Conservation (phyloP, 805 yeast species). For the Alloascoidea africana region DNA sequence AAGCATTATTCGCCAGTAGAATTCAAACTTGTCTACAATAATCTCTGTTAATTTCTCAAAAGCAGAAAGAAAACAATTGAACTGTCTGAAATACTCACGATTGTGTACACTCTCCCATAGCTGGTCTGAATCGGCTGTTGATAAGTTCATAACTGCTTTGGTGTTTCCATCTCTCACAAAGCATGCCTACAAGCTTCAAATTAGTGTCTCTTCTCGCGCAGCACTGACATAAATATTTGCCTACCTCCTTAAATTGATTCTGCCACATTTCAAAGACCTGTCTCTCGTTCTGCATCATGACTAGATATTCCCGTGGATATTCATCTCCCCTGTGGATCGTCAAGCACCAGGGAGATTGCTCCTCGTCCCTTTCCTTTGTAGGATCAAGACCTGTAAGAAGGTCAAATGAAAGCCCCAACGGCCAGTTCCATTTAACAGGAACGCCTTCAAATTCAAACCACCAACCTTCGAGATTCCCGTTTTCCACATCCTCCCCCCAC, state of each 20-base stretch:
- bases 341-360: conserved; percentile 29
- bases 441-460: conserved; percentile 59
- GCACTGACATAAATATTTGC: not conserved
- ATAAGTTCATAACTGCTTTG: conserved; percentile 63
- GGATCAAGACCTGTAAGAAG: conserved; percentile 26
- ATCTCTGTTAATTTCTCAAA: too few species aligned
- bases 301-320: conserved; percentile 30
- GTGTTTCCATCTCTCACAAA: conserved; percentile 65
- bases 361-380: conserved; percentile 6
- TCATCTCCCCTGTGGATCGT: conserved; percentile 23
- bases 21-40: conserved; percentile 8
- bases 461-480: too few species aligned
- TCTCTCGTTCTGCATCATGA: conserved; percentile 19
- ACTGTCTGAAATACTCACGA: not conserved
- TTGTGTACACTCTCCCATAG: conserved; percentile 38
- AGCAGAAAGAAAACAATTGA: not conserved
- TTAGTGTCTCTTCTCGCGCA: too few species aligned
- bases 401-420: conserved; percentile 58
- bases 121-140: conserved; percentile 39
- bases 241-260: conserved; percentile 67
- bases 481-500: conserved; percentile 8
- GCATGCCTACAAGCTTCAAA: too few species aligned
- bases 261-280: conserved; percentile 40
- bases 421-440: conserved; percentile 60
- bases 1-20: conserved; percentile 14